These are phyloP conservation scores for Arabis hirsuta DNA, from an alignment of 345 rosid species.

Conservation along the genomic window DNA sequence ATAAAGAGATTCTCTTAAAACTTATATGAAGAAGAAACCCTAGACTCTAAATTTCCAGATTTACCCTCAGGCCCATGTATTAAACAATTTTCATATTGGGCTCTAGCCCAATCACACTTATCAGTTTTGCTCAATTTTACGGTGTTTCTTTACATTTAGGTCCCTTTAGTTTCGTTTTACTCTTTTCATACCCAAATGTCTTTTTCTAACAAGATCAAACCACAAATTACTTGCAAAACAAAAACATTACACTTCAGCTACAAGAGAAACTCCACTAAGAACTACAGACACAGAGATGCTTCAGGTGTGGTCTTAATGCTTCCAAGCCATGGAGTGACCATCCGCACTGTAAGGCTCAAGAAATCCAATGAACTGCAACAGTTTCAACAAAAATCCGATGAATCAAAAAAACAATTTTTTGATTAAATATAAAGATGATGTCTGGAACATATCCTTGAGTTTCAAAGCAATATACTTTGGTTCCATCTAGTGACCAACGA, in stretches of 20 bases:
- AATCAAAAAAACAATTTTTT: neutral
- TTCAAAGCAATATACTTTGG: conserved; percentile 52
- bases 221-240: neutral
- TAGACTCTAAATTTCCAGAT: neutral
- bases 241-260: neutral
- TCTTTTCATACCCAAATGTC: neutral
- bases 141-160: neutral
- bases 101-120: neutral
- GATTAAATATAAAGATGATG: conserved; percentile 1
- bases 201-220: neutral
- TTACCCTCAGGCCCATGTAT: neutral
- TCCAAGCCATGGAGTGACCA: conserved; percentile 77
- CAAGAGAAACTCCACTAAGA: neutral
- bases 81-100: neutral
- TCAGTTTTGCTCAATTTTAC: no score
- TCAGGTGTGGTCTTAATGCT: conserved; percentile 45
- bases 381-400: neutral
- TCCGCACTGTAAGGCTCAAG: conserved; percentile 79
- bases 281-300: neutral
- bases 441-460: neutral
- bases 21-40: conserved; percentile 19
- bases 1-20: conserved; percentile 3
- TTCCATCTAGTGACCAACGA: conserved; percentile 76
- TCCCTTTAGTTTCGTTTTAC: neutral
- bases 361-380: conserved; percentile 77